Conservation (phyloP, 176 grass and related monocot genomes). For the Oryza punctata region DNA sequence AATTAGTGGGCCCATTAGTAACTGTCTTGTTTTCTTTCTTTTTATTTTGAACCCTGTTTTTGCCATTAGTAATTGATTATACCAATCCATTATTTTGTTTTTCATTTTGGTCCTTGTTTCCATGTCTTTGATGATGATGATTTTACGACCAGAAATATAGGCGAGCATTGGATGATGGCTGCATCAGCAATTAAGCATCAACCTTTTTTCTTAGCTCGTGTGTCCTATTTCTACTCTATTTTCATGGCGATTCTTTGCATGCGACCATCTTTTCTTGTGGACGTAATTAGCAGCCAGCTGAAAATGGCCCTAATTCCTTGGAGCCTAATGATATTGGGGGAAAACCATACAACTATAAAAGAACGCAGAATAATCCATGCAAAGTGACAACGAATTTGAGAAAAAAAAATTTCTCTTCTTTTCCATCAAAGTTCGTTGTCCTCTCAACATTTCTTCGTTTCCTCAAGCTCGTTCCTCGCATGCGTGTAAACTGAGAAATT, state of each 20-base stretch:
- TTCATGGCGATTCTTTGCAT: constrained; percentile 2
- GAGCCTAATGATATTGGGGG: background rate
- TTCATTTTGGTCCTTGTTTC: too few relatives aligned
- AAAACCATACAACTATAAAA: constrained; percentile 2
- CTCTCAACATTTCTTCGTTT: constrained; percentile 11
- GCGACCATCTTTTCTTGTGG: background rate
- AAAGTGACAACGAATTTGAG: constrained; percentile 27
- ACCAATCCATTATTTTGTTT: too few relatives aligned
- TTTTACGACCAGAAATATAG: too few relatives aligned
- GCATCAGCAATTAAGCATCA: background rate
- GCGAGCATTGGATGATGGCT: background rate
- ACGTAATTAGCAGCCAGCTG: constrained; percentile 36
- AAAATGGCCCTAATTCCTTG: constrained; percentile 9
- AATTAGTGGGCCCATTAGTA: too few relatives aligned
- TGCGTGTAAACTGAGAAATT: background rate
- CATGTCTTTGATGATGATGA: too few relatives aligned
- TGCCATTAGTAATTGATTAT: too few relatives aligned
- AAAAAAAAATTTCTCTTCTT: too few relatives aligned
- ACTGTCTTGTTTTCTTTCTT: too few relatives aligned
- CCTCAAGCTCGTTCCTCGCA: constrained; percentile 34
- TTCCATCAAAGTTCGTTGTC: background rate
- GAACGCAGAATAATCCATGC: background rate
- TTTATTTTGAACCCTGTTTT: too few relatives aligned
- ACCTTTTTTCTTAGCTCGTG: constrained; percentile 10
- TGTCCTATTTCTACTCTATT: background rate